These are phyloP conservation scores for Xenosphaeropsis pyriputrescens DNA, from an alignment of 2,329 filamentous ascomycete genomes.

Conservation along the genomic window DNA sequence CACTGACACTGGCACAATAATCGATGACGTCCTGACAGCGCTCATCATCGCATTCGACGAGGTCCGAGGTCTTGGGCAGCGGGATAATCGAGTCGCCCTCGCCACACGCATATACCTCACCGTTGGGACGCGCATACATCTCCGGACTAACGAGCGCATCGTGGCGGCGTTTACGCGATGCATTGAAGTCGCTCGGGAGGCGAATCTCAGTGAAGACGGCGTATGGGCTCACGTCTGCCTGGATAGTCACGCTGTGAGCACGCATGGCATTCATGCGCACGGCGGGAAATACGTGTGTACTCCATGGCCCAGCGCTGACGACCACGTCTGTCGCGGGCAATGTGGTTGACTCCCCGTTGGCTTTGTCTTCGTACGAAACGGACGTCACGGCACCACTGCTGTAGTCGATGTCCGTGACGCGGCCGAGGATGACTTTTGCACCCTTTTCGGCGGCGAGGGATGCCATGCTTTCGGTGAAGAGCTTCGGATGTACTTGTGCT, in stretches of 20 bases:
- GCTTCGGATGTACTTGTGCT: conserved; percentile 83
- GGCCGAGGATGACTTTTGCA: conserved; percentile 50
- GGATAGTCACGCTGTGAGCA: conserved; percentile 52
- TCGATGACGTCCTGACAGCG: conserved; percentile 78
- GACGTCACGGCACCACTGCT: conserved; percentile 46
- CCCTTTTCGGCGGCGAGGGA: conserved; percentile 57
- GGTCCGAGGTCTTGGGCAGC: conserved; percentile 60
- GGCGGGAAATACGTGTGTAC: conserved; percentile 38
- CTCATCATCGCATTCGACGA: conserved; percentile 58
- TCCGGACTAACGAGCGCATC: conserved; percentile 65
- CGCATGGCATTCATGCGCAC: conserved; percentile 42
- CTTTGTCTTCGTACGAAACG: conserved; percentile 46
- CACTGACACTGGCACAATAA: conserved; percentile 53
- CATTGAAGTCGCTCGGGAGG: conserved; percentile 50
- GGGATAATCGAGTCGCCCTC: conserved; percentile 68
- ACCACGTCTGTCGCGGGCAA: conserved; percentile 33
- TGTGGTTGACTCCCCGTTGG: conserved; percentile 27
- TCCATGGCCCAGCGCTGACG: conserved; percentile 42
- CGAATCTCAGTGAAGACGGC: conserved; percentile 79
- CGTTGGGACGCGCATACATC: conserved; percentile 80
- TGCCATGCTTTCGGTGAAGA: conserved; percentile 79
- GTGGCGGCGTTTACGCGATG: conserved; percentile 35
- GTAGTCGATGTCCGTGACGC: conserved; percentile 53
- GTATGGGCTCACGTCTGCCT: conserved; percentile 53
- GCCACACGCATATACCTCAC: conserved; percentile 89